Evolutionary conservation across 106 monocot species (phyloP), one percentile per base, ranked within the genome.

Genomic region (Apostasia shenzhenica): DNA sequence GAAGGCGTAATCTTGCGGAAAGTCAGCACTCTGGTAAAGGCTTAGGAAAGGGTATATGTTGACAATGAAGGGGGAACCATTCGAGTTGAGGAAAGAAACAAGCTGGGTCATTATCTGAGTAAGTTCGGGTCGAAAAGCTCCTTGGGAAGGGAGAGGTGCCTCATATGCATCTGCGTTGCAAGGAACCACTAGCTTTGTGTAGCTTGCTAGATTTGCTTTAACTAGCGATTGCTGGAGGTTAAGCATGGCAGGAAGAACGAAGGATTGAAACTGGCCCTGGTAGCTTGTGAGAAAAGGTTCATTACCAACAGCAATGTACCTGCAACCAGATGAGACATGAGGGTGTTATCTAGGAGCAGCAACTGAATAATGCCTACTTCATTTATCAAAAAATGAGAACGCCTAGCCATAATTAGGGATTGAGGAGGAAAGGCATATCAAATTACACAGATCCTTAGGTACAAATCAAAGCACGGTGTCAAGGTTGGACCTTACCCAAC

Each of bases 161-260:
- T 81, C 79, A 41, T 94, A 94, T 8, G 90, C 94, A 81, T 89
- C 94, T 39, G 94, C 94, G 75, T 94, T 94, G 80, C 94, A 94
- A 63, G 94, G 94, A 11, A 90, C 90, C 6, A 94, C 90, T 13
- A 94, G 78, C 71, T 94, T 94, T 7, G 90, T 70, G 57, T 82
- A 89, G 45, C 80, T 63, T 7, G 82, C 84, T 11, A 94, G 89
- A 74, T 94, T 90, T 55, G 77, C 79, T 69, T 81, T 90, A 42
- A 73, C 61, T 45, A 94, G 66, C 3, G 94, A 90, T 68, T 90
- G 94, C 52, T 94, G 94, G 55, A 94, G 59, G 62, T 89, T 90
- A 39, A 67, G 10, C 67, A 90, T 72, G 46, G 90, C 77, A 57
- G 94, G 89, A 40, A 94, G 75, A 49, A 94, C 80, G 38, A 73